Conservation (phyloP, 1,284 basidiomycete genomes). For the Pyrrhoderma noxium region DNA sequence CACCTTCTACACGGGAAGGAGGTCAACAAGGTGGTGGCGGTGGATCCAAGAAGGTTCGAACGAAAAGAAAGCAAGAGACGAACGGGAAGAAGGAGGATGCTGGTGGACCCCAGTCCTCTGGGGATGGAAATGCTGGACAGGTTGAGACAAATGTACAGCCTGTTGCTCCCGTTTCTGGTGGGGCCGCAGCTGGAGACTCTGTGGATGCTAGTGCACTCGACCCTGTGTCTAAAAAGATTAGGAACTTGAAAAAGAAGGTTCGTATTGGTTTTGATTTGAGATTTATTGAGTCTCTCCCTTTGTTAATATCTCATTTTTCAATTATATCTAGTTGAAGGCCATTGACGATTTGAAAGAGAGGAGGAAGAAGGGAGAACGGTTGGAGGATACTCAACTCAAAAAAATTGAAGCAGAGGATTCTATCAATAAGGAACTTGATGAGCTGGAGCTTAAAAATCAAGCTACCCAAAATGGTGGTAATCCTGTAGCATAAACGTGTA, state of each 20-base stretch:
- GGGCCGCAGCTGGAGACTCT: slow-evolving; percentile 20
- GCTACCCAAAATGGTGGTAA: too few species aligned
- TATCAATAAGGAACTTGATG: slow-evolving; percentile 72
- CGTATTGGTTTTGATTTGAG: slow-evolving; percentile 21
- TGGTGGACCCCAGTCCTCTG: slow-evolving; percentile 20
- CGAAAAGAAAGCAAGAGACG: slow-evolving; percentile 42
- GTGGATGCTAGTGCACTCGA: slow-evolving; percentile 58
- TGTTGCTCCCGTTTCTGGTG: too few species aligned
- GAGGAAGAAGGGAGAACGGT: slow-evolving; percentile 75
- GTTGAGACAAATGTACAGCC: slow-evolving; percentile 24
- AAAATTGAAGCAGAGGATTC: slow-evolving; percentile 89
- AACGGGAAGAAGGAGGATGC: slow-evolving; percentile 42
- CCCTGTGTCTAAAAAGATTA: slow-evolving; percentile 81
- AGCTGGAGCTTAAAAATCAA: slow-evolving; percentile 33
- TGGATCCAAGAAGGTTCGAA: slow-evolving; percentile 40
- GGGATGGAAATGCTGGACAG: slow-evolving; percentile 21
- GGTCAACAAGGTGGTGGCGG: slow-evolving; percentile 16
- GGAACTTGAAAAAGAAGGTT: slow-evolving; percentile 93
- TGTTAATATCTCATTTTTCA: neutral
- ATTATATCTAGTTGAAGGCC: slow-evolving; percentile 72
- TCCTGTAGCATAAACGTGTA: too few species aligned
- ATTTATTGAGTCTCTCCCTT: slow-evolving; percentile 1
- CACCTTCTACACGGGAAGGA: slow-evolving; percentile 33
- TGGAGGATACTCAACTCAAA: slow-evolving; percentile 90
- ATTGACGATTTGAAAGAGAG: slow-evolving; percentile 95